Base-by-base conservation (phyloP, 768 basidiomycete genomes). In the Russula brevipes region DNA sequence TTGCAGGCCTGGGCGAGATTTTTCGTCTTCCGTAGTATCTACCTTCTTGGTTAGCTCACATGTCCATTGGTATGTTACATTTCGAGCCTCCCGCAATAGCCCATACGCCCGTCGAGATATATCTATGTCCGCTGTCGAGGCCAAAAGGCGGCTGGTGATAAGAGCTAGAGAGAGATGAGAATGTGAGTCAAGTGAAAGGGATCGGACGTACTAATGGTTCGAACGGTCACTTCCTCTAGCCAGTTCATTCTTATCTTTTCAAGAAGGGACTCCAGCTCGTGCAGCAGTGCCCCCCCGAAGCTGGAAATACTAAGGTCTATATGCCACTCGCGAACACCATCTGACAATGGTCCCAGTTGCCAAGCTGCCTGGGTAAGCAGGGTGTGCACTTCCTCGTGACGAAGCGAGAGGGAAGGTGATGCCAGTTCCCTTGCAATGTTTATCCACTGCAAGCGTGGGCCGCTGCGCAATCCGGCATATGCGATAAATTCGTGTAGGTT, bases 351-450 rank as follows among this genome's bases (percentile, higher is more conserved):
- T 36, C 81, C 81, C 4, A 77, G 70, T 62, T 85, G 80, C 61
- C 74, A 77, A 1, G 72, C 74, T 19, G 81, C 73, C 59, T 83
- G 83, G 10, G 68, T 71, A 1, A 84, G 30, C 0, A 84, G 71
- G 0, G 73, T 58, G 61, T 81, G 74, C 0, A 84, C 77, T 17
- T 77, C 78, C 0, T 72, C 71, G 8, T 67, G 60, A 30, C 72
- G 70, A 59, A 85, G 78, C 9, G 73, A 75, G 58, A 85, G 64
- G 0, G 68, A 66, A 24, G 74, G 72, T 7, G 73, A 72, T 7
- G 73, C 73, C n/a, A 84, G 65, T 63, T 80, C 80, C n/a, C 78
- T 75, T 12, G 75, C 61, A 44, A 84, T 77, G 61, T 84, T 84
- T 44, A 77, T 69, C 82, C 81, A 83, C 54, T 84, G 82, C 0